Conservation (phyloP, 768 basidiomycete genomes). For the Tricholoma sp. region DNA sequence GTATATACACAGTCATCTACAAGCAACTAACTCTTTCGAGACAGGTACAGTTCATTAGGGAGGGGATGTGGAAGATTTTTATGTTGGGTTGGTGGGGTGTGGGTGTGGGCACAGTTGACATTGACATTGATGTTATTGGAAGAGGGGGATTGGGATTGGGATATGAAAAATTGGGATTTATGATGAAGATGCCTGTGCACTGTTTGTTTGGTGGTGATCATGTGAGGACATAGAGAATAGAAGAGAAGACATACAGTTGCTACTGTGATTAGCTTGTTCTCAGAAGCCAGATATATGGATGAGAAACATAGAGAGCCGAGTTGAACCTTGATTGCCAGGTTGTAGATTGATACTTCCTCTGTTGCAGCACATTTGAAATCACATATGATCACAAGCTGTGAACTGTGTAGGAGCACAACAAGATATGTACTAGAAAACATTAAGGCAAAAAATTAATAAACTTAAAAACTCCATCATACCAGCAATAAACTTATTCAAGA, state of each 20-base stretch:
- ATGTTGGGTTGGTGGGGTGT: constrained; percentile 12
- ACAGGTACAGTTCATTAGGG: constrained; percentile 15
- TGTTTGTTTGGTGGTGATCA: constrained; percentile 15
- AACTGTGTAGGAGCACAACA: background rate
- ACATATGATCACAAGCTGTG: background rate
- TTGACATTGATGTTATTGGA: too few relatives aligned
- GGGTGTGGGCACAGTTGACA: too few relatives aligned
- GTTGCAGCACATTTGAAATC: background rate
- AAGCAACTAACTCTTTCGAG: constrained; percentile 41
- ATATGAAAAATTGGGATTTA: constrained; percentile 20
- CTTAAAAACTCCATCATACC: too few relatives aligned
- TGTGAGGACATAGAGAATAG: constrained; percentile 3
- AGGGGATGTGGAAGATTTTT: constrained; percentile 23
- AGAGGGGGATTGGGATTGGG: too few relatives aligned
- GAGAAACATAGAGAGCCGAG: constrained; percentile 32
- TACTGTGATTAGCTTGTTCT: constrained; percentile 37
- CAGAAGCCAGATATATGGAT: constrained; percentile 47
- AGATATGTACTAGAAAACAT: background rate
- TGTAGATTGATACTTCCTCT: constrained; percentile 18
- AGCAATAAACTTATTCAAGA: too few relatives aligned
- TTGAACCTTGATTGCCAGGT: constrained; percentile 34
- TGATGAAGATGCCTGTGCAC: constrained; percentile 28
- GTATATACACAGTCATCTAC: too few relatives aligned
- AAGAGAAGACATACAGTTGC: constrained; percentile 37
- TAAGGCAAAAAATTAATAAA: too few relatives aligned